Evolutionary conservation across 495 filamentous ascomycete genomes (phyloP), one percentile per base, ranked within the genome.

Genomic region (Hypoxylon fuscum): DNA sequence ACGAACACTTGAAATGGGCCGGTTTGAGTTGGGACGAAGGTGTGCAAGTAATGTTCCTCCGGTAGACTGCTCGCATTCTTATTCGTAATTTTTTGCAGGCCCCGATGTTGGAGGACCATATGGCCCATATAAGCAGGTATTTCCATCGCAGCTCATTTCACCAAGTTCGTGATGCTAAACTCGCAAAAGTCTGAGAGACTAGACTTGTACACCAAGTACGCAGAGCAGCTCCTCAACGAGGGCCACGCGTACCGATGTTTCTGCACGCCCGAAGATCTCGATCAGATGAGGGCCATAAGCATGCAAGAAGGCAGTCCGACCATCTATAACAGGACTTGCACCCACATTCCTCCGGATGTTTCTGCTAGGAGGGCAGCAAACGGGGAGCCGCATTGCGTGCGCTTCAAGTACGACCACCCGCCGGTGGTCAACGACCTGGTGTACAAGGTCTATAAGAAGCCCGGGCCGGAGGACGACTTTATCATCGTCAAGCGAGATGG

Each of bases 21-120:
- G 93, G 95, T 1, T 76, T 98, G 23, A 79, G 88, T 45, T 98
- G 94, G 93, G 93, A 98, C 76, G 96, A 98, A 85, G 95, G 92
- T 87, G 70, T 47, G 50, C 49, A 50, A 22, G 9, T 64, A 14
- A 22, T 23, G 20, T 6, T 12, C 12, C 14, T 14, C n/a, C 9
- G 8, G 6, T 23, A 46, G 9, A 5, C 44, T 21, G 12, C 22
- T 62, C 20, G 51, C 11, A 45, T 69, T 46, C 57, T 61, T 44
- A 71, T 52, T 53, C 34, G 49, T 47, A 8, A 58, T 46, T 11
- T 9, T 29, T 27, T 46, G 41, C 62, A 93, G 90, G 94, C 31
- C 94, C 95, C 17, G 80, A 88, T 63, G 80, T 91, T 49, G 88
- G 87, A 25, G 93, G 95, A 8, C 85, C 85, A 6, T 88, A 87